Conservation (phyloP, 78 protist species). For the Corallochytrium limacisporum region DNA sequence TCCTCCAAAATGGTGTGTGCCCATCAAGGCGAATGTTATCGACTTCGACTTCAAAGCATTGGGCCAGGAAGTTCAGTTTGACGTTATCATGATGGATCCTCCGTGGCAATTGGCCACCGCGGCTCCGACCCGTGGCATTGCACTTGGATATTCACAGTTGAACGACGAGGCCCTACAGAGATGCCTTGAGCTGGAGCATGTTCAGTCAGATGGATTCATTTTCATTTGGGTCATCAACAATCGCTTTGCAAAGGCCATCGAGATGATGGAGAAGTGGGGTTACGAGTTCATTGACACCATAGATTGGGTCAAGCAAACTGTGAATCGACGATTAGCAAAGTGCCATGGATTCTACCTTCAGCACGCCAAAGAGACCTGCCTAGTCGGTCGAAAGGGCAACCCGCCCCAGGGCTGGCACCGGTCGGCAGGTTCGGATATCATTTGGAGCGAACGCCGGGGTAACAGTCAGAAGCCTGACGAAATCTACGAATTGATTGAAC, state of each 20-base stretch:
- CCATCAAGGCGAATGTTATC: constrained; percentile 8
- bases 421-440: constrained; percentile 22
- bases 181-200: too few species aligned
- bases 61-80: constrained; percentile 23
- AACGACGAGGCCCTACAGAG: too few species aligned
- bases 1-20: constrained; percentile 9
- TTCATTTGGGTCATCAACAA: constrained; percentile 62
- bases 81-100: constrained; percentile 58
- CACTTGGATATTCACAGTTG: constrained; percentile 43
- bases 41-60: constrained; percentile 15
- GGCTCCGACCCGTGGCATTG: constrained; percentile 58
- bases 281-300: constrained; percentile 44
- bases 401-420: not conserved
- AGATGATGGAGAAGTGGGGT: constrained; percentile 42
- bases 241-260: constrained; percentile 11
- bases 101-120: constrained; percentile 57
- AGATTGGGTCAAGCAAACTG: constrained; percentile 48
- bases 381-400: constrained; percentile 43
- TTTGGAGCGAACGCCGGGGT: constrained; percentile 30
- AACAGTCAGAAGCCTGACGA: constrained; percentile 56
- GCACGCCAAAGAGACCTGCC: constrained; percentile 58
- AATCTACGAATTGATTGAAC: constrained; percentile 39
- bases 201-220: constrained; percentile 47
- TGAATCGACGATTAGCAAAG: constrained; percentile 40
- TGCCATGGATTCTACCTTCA: constrained; percentile 57